Percentiles rank a stretch among this genome's conserved stretches.
phyloP scores from a whole-genome alignment of 2,329 filamentous ascomycete genomes.

The Hymenoscyphus fructigenus region DNA sequence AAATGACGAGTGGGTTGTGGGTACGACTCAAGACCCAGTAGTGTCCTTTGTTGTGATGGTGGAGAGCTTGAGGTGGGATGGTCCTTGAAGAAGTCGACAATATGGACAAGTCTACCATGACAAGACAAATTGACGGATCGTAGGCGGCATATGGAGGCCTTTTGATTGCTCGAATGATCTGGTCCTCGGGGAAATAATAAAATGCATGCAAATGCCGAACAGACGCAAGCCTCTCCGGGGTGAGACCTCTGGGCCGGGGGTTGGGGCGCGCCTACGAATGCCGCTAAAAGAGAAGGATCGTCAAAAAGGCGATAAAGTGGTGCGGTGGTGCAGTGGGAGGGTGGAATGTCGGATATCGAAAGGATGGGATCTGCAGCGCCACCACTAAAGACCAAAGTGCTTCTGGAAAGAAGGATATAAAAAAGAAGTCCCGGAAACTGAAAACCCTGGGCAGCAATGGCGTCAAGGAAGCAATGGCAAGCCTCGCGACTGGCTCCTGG shows the following conservation, averaged over 20 bases:
- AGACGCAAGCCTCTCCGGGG: constrained; percentile 5
- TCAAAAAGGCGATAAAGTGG: constrained; percentile 3
- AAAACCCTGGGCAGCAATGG: neutral
- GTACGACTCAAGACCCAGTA: neutral
- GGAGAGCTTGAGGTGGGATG: neutral
- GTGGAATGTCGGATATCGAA: constrained; percentile 3
- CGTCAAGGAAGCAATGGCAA: neutral
- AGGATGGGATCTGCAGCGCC: neutral
- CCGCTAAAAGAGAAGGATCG: constrained; percentile 3
- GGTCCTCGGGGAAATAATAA: constrained; percentile 5
- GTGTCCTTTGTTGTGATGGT: neutral
- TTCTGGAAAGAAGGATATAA: neutral
- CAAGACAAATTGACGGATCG: neutral
- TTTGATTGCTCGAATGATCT: constrained; percentile 5
- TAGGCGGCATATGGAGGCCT: constrained; percentile 1
- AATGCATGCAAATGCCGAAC: constrained; percentile 2
- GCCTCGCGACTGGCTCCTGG: constrained; percentile 2
- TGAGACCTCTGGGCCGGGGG: neutral
- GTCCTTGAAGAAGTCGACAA: constrained; percentile 1
- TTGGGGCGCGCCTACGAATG: constrained; percentile 4
- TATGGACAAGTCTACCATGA: constrained; percentile 3
- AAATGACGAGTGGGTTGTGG: constrained; percentile 3
- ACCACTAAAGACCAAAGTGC: neutral
- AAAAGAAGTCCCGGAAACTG: neutral
- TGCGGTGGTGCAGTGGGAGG: neutral